Percentiles rank a stretch among this genome's conserved stretches.
Evolutionary conservation across 2,329 filamentous ascomycete genomes (phyloP).

Genomic region (Penicillium palitans): DNA sequence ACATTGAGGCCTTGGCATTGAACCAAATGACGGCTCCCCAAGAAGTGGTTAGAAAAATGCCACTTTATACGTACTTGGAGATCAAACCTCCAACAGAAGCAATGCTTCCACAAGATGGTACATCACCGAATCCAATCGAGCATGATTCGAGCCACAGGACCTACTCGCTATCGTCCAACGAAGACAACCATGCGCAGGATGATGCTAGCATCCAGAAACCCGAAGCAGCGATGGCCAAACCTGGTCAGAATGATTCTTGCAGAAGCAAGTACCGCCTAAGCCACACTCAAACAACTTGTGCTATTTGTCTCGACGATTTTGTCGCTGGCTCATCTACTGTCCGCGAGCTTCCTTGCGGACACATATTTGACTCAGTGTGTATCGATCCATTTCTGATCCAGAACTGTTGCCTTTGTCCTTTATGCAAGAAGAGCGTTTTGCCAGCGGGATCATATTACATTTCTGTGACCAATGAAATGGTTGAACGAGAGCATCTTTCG

Average conservation of each 20-base stretch:
- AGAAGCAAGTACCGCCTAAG: constrained; percentile 30
- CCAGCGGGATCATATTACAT: constrained; percentile 66
- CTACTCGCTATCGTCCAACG: not conserved
- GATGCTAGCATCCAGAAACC: constrained; percentile 14
- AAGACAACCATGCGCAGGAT: not conserved
- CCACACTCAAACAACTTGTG: constrained; percentile 75
- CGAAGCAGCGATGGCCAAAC: constrained; percentile 16
- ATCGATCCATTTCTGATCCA: constrained; percentile 80
- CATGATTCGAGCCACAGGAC: constrained; percentile 2
- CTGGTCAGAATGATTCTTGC: not conserved
- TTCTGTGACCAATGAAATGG: constrained; percentile 80
- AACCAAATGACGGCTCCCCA: constrained; percentile 76
- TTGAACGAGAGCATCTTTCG: constrained; percentile 73
- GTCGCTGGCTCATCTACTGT: constrained; percentile 69
- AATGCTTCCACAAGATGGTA: constrained; percentile 4
- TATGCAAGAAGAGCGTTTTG: constrained; percentile 83
- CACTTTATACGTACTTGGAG: constrained; percentile 71
- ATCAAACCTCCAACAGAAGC: constrained; percentile 19
- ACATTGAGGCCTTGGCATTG: constrained; percentile 82
- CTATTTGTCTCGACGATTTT: constrained; percentile 88
- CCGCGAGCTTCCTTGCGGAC: constrained; percentile 81
- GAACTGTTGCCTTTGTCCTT: constrained; percentile 82
- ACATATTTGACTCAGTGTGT: constrained; percentile 91
- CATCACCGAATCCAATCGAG: constrained; percentile 4
- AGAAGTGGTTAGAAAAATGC: constrained; percentile 69